Base-by-base conservation (phyloP, 2,329 filamentous ascomycete genomes). In the Penicillium paneum region DNA sequence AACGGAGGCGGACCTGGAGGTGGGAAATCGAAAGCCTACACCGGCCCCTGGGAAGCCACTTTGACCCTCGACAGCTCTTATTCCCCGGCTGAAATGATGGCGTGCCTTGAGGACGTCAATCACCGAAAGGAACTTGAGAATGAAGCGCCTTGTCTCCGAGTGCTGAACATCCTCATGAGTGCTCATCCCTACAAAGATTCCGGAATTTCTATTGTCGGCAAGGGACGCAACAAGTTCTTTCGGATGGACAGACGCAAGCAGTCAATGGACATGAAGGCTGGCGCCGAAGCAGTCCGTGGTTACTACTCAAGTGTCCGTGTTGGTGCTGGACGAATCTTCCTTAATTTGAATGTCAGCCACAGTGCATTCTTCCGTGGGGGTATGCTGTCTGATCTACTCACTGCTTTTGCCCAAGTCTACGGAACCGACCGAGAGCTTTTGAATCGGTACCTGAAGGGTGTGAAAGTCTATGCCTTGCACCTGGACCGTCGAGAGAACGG, bases 291-390 rank as follows among this genome's bases (percentile, higher is more conserved):
- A 15, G 32, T 55, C 32, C 63, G 63, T 17, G 63, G 62, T 3
- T 59, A 53, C 51, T 63, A 52, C 21, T 56, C 60, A 6, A 65
- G 63, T 55, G 57, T 63, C 10, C 57, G 63, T 26, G 42, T 56
- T 28, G 55, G 48, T 8, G 51, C 53, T 21, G 52, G 55, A 5
- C 44, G 42, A 26, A 17, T 61, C 31, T 40, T 63, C 15, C 43
- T 65, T 3, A 65, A 65, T 36, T 24, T 65, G 39, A 63, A 61
- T 34, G 55, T 64, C 21, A 64, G 55, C 24, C 62, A 65, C 41
- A 56, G 55, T 4, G 53, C 62, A 3, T 63, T 65, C 42, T 64
- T 49, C 35, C 17, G 8, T 0, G 39, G 39, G 6, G 42, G 41
- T 6, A 21, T 41, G 1, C 19, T 64, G 49, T 11, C 2, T 0